Base-by-base conservation (phyloP, 352 stramenopile species). In the Globisporangium emineosum region DNA sequence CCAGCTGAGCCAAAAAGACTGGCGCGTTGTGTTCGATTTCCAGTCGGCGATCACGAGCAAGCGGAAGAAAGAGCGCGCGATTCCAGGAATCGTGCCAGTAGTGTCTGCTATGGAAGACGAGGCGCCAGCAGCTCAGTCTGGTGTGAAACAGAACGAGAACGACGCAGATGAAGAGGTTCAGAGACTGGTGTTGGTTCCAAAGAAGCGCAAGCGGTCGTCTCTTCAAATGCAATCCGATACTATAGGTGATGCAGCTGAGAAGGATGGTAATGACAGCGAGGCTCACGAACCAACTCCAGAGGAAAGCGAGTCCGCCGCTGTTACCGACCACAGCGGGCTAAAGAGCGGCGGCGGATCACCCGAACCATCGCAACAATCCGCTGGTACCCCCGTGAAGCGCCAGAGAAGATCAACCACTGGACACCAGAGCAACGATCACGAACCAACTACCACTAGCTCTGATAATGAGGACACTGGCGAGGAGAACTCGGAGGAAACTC, bases 21-120 rank as follows among this genome's bases (percentile, higher is more conserved):
- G 86, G 86, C 72, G 70, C 4, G 65, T 77, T 19, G 70, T 93
- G 5, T 87, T 89, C 52, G 81, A 93, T 25, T 94, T 94, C 37
- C 76, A 88, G 55, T 58, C 82, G 42, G 69, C 71, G 33, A 66
- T 90, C 15, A 61, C 66, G 17, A 52, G 15, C 42, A 60, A 71
- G 40, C 40, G 40, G 19, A 53, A 23, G 68, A 67, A 21, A 47
- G 51, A 61, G 13, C 37, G 37, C 64, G 47, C 27, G 37, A 30
- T 50, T 12, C 49, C 19, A 51, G 57, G 23, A 47, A 65, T 9
- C 37, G 32, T 32, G 32, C 35, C 49, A 15, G 27, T 40, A 15
- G 27, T 40, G 8, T 30, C 35, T 8, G 30, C 40, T 15, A 13
- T 25, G 45, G 17, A 47, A 15, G 47, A 25, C 12, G 47, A 33